Evolutionary conservation across 2,329 filamentous ascomycete species (phyloP).

Genomic region (Acarospora socialis): DNA sequence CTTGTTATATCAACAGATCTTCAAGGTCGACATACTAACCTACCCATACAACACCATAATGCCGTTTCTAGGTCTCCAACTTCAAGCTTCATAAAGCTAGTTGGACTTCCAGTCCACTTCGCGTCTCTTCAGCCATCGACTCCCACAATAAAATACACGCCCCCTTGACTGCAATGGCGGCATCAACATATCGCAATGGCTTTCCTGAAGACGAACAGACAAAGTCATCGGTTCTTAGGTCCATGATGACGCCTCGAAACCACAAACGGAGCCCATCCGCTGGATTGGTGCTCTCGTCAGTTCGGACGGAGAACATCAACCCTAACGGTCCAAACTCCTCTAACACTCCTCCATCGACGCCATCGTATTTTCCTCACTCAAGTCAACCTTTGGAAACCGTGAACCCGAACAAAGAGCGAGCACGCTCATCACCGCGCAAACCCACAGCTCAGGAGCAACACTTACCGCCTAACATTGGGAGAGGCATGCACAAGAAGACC

Average conservation of each 20-base stretch:
- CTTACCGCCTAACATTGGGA: conserved; percentile 17
- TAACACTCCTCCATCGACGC: conserved; percentile 29
- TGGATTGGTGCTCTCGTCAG: conserved; percentile 19
- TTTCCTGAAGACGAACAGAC: conserved; percentile 24
- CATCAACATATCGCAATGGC: too few species aligned
- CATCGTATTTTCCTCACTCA: conserved; percentile 35
- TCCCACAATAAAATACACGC: too few species aligned
- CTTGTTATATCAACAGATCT: too few species aligned
- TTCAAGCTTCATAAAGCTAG: too few species aligned
- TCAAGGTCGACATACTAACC: too few species aligned
- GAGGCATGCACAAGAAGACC: conserved; percentile 36
- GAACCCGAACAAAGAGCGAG: conserved; percentile 24
- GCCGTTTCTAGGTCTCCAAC: too few species aligned
- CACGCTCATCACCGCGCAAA: conserved; percentile 23
- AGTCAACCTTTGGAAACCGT: conserved; percentile 18
- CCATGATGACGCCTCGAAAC: conserved; percentile 37
- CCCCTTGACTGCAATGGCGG: too few species aligned
- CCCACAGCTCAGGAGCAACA: too few species aligned
- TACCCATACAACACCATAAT: too few species aligned
- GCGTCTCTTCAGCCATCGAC: too few species aligned
- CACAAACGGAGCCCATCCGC: conserved; percentile 35
- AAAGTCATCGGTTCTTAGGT: conserved; percentile 36
- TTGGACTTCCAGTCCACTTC: too few species aligned
- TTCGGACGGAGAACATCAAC: conserved; percentile 13
- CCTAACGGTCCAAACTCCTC: conserved; percentile 14